Evolutionary conservation across 352 stramenopile genomes (phyloP).

Genomic region (Phytopythium montanum): DNA sequence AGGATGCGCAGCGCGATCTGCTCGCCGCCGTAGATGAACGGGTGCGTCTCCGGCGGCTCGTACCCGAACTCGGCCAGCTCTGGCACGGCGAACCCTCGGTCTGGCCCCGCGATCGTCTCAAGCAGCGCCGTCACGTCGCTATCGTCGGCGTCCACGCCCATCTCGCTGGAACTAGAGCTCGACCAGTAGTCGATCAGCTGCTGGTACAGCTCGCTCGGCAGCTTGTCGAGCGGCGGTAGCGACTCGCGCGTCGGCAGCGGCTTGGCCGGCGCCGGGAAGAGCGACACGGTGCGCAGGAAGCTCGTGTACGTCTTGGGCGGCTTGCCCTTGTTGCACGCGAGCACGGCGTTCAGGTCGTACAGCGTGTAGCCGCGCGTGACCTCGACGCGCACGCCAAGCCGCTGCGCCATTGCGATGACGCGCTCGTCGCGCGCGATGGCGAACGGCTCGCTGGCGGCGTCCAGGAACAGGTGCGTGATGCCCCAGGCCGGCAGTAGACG

Average conservation of each 20-base stretch:
- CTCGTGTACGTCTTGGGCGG: slow-evolving; percentile 78
- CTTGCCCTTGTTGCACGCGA: slow-evolving; percentile 44
- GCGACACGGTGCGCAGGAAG: slow-evolving; percentile 52
- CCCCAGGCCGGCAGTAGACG: slow-evolving; percentile 80
- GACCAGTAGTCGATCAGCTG: slow-evolving; percentile 55
- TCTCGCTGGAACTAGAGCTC: slow-evolving; percentile 7
- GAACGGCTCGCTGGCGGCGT: slow-evolving; percentile 91
- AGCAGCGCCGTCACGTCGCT: slow-evolving; percentile 24
- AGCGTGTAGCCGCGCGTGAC: slow-evolving; percentile 64
- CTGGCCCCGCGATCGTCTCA: slow-evolving; percentile 41
- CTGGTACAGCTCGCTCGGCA: slow-evolving; percentile 57
- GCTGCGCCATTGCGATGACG: slow-evolving; percentile 46
- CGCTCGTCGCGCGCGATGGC: slow-evolving; percentile 74
- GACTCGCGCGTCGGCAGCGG: slow-evolving; percentile 47
- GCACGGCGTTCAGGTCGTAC: slow-evolving; percentile 65
- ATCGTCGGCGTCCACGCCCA: slow-evolving; percentile 11
- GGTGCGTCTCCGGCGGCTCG: slow-evolving; percentile 41
- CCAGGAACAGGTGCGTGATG: slow-evolving; percentile 90
- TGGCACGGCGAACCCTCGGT: slow-evolving; percentile 63
- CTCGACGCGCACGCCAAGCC: slow-evolving; percentile 66
- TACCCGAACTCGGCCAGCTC: slow-evolving; percentile 68
- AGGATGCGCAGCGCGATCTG: slow-evolving; percentile 65
- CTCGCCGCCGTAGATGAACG: slow-evolving; percentile 75
- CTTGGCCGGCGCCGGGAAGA: slow-evolving; percentile 43
- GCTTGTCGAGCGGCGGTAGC: slow-evolving; percentile 27